phyloP scores from a whole-genome alignment of 169 alveolate genomes.

The Toxoplasma gondii region DNA sequence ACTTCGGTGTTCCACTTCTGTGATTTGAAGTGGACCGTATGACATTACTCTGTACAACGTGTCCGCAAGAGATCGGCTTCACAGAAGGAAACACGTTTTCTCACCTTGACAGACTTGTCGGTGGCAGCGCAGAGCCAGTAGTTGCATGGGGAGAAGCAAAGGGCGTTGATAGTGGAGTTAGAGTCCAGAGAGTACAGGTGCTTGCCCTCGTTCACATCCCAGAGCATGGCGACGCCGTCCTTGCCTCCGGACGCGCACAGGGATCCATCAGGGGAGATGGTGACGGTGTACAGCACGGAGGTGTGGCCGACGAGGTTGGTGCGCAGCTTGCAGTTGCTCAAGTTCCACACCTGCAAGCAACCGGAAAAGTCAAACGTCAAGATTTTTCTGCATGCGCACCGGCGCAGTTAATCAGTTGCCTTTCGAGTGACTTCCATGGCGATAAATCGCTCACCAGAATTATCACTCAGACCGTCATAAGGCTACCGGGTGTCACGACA shows the following conservation, averaged over 20 bases:
- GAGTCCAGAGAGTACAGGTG: constrained; percentile 93
- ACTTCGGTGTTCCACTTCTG: too few relatives aligned
- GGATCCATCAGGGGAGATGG: constrained; percentile 97
- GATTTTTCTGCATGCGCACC: not conserved
- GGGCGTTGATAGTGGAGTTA: constrained; percentile 92
- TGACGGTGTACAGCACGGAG: constrained; percentile 93
- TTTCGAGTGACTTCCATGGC: not conserved
- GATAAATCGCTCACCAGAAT: not conserved
- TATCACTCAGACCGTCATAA: too few relatives aligned
- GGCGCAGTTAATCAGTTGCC: not conserved
- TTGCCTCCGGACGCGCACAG: constrained; percentile 99
- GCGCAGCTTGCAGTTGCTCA: constrained; percentile 92
- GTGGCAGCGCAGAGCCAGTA: constrained; percentile 97
- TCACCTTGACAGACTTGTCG: constrained; percentile 90
- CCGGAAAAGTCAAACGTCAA: not conserved
- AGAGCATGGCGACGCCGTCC: constrained; percentile 95
- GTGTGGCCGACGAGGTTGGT: constrained; percentile 96
- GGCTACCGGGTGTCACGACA: too few relatives aligned
- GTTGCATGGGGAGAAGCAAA: constrained; percentile 95
- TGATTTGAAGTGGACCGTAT: too few relatives aligned
- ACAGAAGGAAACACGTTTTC: not conserved
- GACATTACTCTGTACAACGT: too few relatives aligned
- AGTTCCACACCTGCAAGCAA: constrained; percentile 88
- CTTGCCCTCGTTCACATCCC: constrained; percentile 96
- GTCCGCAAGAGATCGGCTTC: too few relatives aligned